phyloP scores from a whole-genome alignment of 1,284 basidiomycete genomes.

The Ceraceosorus guamensis region DNA sequence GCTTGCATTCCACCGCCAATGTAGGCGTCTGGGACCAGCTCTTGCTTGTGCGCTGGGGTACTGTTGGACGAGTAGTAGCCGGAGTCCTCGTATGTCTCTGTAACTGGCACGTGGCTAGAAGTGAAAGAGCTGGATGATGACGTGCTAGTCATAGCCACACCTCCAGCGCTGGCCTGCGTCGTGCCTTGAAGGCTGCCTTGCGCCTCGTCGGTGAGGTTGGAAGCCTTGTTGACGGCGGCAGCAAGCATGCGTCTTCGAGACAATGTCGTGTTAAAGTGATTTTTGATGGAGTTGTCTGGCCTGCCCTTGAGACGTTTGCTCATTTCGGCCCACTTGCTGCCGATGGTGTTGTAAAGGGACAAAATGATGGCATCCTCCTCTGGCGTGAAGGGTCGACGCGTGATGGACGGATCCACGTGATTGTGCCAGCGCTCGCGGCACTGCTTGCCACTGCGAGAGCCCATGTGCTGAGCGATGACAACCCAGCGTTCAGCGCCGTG shows the following conservation, averaged over 20 bases:
- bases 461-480: constrained; percentile 29
- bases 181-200: not conserved
- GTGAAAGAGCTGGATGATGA: too few species aligned
- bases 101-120: too few species aligned
- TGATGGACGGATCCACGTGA: constrained; percentile 38
- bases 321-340: constrained; percentile 41
- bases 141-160: too few species aligned
- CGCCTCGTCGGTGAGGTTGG: not conserved
- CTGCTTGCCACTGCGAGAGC: constrained; percentile 36
- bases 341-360: constrained; percentile 25
- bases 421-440: constrained; percentile 45
- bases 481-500: constrained; percentile 42
- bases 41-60: too few species aligned
- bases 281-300: constrained; percentile 45
- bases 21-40: too few species aligned
- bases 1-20: too few species aligned
- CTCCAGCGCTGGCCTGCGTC: not conserved
- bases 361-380: constrained; percentile 36
- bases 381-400: constrained; percentile 31
- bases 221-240: constrained; percentile 3
- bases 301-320: constrained; percentile 34
- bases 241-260: constrained; percentile 1
- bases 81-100: too few species aligned
- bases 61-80: too few species aligned
- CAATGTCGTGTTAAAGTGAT: constrained; percentile 32